phyloP scores from a whole-genome alignment of 495 filamentous ascomycete genomes.

The Aspergillus nanangensis region DNA sequence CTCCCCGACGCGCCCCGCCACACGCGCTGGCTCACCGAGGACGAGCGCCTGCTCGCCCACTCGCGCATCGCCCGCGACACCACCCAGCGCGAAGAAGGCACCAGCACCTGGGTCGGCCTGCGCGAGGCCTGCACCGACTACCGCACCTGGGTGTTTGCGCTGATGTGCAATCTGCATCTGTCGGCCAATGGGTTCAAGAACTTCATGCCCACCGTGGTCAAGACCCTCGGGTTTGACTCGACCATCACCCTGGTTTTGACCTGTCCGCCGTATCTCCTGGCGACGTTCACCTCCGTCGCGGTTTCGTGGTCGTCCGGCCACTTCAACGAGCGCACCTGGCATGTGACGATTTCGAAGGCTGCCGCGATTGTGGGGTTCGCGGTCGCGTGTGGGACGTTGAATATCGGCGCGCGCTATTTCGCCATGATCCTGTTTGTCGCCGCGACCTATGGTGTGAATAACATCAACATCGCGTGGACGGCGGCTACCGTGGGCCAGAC shows the following conservation, averaged over 20 bases:
- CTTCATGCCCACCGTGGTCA: constrained; percentile 47
- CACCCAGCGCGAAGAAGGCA: constrained; percentile 8
- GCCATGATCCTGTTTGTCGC: constrained; percentile 47
- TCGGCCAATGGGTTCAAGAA: constrained; percentile 39
- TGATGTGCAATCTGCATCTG: constrained; percentile 21
- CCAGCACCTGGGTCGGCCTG: constrained; percentile 27
- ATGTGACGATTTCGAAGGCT: constrained; percentile 25
- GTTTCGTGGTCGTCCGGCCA: constrained; percentile 36
- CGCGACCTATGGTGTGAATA: constrained; percentile 45
- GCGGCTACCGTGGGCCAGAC: constrained; percentile 50
- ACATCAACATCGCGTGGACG: constrained; percentile 51
- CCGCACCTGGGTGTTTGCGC: constrained; percentile 30
- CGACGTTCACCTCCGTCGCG: constrained; percentile 41
- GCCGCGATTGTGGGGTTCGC: constrained; percentile 46
- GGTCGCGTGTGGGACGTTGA: constrained; percentile 23
- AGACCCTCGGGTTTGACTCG: constrained; percentile 26
- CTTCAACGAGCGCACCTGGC: constrained; percentile 46
- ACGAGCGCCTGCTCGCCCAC: constrained; percentile 32
- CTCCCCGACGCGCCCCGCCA: constrained; percentile 49
- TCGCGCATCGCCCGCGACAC: constrained; percentile 22
- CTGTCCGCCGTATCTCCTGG: constrained; percentile 47
- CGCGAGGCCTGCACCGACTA: constrained; percentile 31
- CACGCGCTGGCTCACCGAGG: constrained; percentile 28
- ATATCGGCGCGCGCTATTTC: constrained; percentile 46
- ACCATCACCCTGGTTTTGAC: constrained; percentile 52